Percentiles rank a stretch among this genome's conserved stretches.
These are phyloP conservation scores for Pterocarpus macrocarpus DNA, from an alignment of 306 rosid species.

Conservation along the genomic window DNA sequence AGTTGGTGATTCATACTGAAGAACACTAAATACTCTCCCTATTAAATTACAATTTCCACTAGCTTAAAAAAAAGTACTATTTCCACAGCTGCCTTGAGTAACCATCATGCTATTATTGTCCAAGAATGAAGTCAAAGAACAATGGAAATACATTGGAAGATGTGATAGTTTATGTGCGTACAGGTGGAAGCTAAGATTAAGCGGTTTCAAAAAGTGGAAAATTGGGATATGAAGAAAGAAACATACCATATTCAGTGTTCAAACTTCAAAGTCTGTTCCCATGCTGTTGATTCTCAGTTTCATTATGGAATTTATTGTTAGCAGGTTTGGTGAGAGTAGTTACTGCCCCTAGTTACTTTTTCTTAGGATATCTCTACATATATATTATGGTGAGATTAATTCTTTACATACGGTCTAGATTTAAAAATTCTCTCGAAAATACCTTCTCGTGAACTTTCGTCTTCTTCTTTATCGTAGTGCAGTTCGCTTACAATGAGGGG, in stretches of 20 bases:
- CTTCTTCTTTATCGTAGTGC: too few species aligned
- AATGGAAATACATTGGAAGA: neutral
- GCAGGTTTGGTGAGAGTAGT: constrained; percentile 40
- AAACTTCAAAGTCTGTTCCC: constrained; percentile 11
- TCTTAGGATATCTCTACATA: too few species aligned
- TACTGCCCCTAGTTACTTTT: neutral
- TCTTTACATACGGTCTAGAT: too few species aligned
- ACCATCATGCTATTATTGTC: neutral
- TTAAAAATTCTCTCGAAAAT: too few species aligned
- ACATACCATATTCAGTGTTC: neutral
- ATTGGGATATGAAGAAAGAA: neutral
- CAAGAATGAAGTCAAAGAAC: neutral
- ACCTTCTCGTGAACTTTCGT: too few species aligned
- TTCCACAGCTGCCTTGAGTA: neutral
- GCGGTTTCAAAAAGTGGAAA: neutral
- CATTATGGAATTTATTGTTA: constrained; percentile 39
- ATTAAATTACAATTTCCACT: neutral
- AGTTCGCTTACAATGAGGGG: too few species aligned
- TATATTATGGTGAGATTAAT: too few species aligned
- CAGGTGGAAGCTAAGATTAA: constrained; percentile 11
- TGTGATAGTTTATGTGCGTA: constrained; percentile 1
- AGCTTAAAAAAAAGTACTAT: neutral
- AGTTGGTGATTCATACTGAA: neutral
- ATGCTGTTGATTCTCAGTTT: neutral
- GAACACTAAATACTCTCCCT: neutral